Evolutionary conservation across 176 grass and related monocot genomes (phyloP).

Genomic region (Dendrocalamus sinicus): DNA sequence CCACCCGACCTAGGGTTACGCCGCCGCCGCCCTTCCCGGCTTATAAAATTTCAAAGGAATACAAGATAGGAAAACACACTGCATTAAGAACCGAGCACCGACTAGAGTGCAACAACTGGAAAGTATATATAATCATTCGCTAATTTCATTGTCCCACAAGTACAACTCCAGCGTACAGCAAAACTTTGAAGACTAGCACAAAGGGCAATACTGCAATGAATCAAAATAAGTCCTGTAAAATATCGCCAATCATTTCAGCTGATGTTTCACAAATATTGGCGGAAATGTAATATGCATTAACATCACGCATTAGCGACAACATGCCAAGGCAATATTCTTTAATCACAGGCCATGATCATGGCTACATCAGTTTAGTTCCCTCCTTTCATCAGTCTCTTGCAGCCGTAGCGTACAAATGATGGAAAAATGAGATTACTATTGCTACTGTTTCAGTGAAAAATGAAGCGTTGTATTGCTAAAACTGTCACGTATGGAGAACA

Average conservation of each 20-base stretch:
- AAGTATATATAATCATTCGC: not conserved
- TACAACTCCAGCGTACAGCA: not conserved
- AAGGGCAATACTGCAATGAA: not conserved
- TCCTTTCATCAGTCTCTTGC: conserved; percentile 11
- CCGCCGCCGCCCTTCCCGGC: no score
- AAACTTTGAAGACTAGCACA: not conserved
- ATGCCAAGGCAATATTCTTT: conserved; percentile 10
- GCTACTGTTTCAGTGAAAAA: conserved; percentile 17
- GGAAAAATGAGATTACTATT: conserved; percentile 9
- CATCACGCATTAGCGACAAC: not conserved
- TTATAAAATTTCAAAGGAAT: not conserved
- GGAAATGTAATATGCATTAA: not conserved
- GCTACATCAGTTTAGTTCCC: not conserved
- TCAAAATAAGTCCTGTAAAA: not conserved
- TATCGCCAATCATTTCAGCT: not conserved
- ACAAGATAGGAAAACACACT: no score
- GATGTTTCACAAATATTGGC: not conserved
- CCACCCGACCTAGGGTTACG: no score
- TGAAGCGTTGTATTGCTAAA: conserved; percentile 15
- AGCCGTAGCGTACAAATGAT: not conserved
- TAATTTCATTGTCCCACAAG: not conserved
- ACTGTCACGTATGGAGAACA: conserved; percentile 20
- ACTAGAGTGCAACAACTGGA: no score
- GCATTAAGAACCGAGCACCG: no score
- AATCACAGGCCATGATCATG: not conserved